Evolutionary conservation across 2,329 filamentous ascomycete genomes (phyloP), one percentile per base, ranked within the genome.

Genomic region (Colletotrichum sp.): DNA sequence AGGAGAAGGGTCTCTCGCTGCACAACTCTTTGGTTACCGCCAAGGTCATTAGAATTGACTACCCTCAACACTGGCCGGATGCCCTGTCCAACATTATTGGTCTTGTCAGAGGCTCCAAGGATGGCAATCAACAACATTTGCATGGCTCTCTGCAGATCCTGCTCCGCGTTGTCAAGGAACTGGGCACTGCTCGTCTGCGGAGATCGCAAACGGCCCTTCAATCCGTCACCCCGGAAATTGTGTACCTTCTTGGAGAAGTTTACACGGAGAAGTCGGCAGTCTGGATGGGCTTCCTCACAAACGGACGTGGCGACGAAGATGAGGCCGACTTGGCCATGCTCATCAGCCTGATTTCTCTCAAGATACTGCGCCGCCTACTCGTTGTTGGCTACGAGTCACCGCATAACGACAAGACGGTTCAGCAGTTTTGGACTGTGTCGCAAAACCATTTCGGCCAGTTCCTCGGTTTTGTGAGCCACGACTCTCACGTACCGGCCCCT

Each of bases 1-100:
- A 91, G 2, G 93, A 96, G 78, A 90, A 90, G 72, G 91, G 92
- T 62, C 89, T 99, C 34, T 95, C 95, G 22, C 86, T 98, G 36
- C 96, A 98, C 82, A 98, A 98, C 87, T 95, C 96, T 16, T 88
- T 99, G 30, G 94, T 97, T 72, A 89, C 96, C 59, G 95, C 96
- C 19, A 99, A 98, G 85, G 93, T 99, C 73, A 90, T 97, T 75
- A 91, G 97, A 74, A 95, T 95, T 83, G 97, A 99, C 83, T 99
- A 95, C 83, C 96, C 96, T 1, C 88, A 91, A 67, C 94, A 98
- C 76, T 99, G 97, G 97, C 90, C 92, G 2, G 88, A 92, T 63
- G 90, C 91, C 25, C 84, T 94, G 57, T 84, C 89, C 19, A 88
- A 84, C n/a, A 84, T 96, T 11, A 91, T 95, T 64, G 86, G 89